phyloP scores from a whole-genome alignment of 2,329 filamentous ascomycete species.

The Scleromitrula shiraiana region DNA sequence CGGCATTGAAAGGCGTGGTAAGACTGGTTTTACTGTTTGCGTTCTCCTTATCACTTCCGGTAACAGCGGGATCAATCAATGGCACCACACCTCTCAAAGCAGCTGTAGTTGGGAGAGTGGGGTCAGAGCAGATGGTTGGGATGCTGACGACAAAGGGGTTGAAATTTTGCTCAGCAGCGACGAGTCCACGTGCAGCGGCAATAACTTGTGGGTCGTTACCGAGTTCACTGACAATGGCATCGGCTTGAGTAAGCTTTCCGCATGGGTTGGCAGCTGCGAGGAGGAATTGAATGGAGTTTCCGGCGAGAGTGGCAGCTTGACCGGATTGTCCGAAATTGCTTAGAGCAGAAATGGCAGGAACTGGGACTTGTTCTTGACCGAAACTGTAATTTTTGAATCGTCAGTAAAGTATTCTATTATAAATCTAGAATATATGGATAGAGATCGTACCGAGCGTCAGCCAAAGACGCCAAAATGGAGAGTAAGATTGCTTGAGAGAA shows the following conservation, averaged over 20 bases:
- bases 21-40: constrained; percentile 48
- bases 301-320: constrained; percentile 55
- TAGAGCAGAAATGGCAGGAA: constrained; percentile 45
- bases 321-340: constrained; percentile 48
- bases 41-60: constrained; percentile 49
- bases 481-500: constrained; percentile 22
- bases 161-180: constrained; percentile 65
- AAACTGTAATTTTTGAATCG: no score
- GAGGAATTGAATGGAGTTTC: constrained; percentile 52
- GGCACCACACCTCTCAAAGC: constrained; percentile 59
- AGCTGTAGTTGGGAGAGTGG: constrained; percentile 51
- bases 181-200: constrained; percentile 52
- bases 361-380: constrained; percentile 52
- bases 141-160: constrained; percentile 55
- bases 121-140: constrained; percentile 56
- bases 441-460: constrained; percentile 26
- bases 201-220: constrained; percentile 53
- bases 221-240: constrained; percentile 54
- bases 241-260: constrained; percentile 55
- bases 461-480: constrained; percentile 19
- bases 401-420: constrained; percentile 7
- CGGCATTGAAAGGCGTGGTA: constrained; percentile 46
- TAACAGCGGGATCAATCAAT: constrained; percentile 57
- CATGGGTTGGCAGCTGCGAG: constrained; percentile 59
- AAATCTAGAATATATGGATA: background rate